Evolutionary conservation across 2,329 filamentous ascomycete species (phyloP), one percentile per base, ranked within the genome.

Genomic region (Cladosporium halotolerans): DNA sequence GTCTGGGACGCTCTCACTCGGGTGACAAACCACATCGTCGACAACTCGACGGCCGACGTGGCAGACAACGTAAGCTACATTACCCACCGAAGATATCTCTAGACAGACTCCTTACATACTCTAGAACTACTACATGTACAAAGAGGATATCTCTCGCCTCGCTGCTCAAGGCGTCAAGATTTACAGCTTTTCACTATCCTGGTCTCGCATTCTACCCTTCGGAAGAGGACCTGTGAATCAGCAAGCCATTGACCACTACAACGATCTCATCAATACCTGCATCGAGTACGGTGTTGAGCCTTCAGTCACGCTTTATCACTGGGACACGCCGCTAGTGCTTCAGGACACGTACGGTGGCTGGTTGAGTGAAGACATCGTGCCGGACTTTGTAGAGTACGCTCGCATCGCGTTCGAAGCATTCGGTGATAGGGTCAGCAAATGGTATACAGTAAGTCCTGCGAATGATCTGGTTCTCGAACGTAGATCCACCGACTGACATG

Each of bases 131-230:
- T 77, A 74, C 47, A 63, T 74, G 9, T 78, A 78, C 62, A 76
- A 61, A 43, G 45, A 60, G 43, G 60, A 64, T 33, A 60, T 64
- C 34, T 57, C 59, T 69, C 55, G 68, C 68, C 23, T 78, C 71
- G 62, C 74, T 3, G 66, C 68, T 1, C 51, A 71, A 16, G 66
- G 68, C 3, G 58, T 69, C 10, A 64, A 65, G 11, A 58, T 61
- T 11, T 70, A 68, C 56, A 65, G 62, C 14, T 77, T 78, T 60
- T 71, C 68, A 1, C 72, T 79, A 32, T 67, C 74, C 0, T 79
- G 75, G 76, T 66, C 69, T 0, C 69, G 76, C 0, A 74, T 79
- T 44, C 62, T 78, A 9, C 76, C 76, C 0, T 77, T 78, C 47
- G 73, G 70, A 1, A 56, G 69, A 1, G 67, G 71, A 0, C 72